Base-by-base conservation (phyloP, 495 filamentous ascomycete species). In the Penicillium silybi region DNA sequence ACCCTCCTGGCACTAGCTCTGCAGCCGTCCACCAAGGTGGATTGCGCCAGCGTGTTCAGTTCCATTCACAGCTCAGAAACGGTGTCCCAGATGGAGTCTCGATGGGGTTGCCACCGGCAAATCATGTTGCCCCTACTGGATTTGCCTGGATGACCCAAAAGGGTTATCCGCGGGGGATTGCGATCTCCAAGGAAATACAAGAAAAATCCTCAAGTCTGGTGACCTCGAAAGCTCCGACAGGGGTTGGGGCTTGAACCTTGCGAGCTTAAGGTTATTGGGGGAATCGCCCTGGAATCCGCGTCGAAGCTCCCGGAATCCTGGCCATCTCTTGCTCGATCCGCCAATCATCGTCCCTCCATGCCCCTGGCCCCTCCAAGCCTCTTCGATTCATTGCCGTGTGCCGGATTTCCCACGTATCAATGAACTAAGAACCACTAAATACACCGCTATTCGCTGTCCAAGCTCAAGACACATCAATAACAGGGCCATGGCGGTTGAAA, bases 191-290 rank as follows among this genome's bases (percentile, higher is more conserved):
- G 45, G n/a, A n/a, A n/a, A n/a, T 6, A 23, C 6, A 1, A 29
- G 40, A 54, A 59, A 59, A 54, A 35, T 59, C 46, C 8, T 42
- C 53, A 35, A 41, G 60, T 63, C 60, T 40, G 57, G 49, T 63
- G 60, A 63, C 60, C 57, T 29, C 6, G n/a, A 25, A 34, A 58
- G 41, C 40, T 49, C 40, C 47, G 52, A 59, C 52, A 50, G 44
- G 45, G 52, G 46, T 52, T n/a, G n/a, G 11, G 23, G 19, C 22
- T n/a, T 19, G 18, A 20, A 41, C 16, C 19, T 48, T 38, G 13
- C 46, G 44, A 49, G 41, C 52, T 62, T 62, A 50, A 42, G 50
- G 51, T 60, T 27, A 60, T 55, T 57, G 39, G 48, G 54, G 53
- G 27, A 50, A 63, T 45, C 34, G 46, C 44, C 44, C 27, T 55